Evolutionary conservation across 2,329 filamentous ascomycete species (phyloP).

Genomic region (Trichoderma polysporum): DNA sequence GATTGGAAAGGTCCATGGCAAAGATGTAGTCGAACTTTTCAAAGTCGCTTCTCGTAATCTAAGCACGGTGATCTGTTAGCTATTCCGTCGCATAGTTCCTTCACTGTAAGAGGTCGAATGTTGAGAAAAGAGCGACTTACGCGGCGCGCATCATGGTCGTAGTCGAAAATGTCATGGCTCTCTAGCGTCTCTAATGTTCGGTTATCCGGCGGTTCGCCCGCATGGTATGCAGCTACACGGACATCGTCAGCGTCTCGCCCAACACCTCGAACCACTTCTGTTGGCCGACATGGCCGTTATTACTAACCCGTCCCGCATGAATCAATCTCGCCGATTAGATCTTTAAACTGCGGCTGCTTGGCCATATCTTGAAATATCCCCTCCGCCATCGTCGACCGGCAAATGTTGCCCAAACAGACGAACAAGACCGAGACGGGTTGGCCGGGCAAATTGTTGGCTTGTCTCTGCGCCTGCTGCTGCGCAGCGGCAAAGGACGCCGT

Average conservation of each 20-base stretch:
- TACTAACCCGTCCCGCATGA: conserved; percentile 75
- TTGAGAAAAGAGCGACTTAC: conserved; percentile 43
- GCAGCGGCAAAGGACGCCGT: not conserved
- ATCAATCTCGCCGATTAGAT: conserved; percentile 68
- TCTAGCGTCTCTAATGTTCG: conserved; percentile 79
- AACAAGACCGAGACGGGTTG: conserved; percentile 73
- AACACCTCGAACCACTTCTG: not conserved
- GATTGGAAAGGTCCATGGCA: conserved; percentile 87
- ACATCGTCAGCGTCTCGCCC: not conserved
- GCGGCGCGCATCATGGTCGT: conserved; percentile 74
- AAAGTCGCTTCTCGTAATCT: conserved; percentile 69
- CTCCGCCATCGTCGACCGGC: conserved; percentile 91
- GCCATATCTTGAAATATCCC: conserved; percentile 79
- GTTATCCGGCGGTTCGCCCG: conserved; percentile 71
- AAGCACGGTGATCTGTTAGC: not conserved
- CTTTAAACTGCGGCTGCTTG: conserved; percentile 58
- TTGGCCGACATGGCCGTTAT: not conserved
- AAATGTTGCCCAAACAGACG: conserved; percentile 97
- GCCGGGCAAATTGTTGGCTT: conserved; percentile 36
- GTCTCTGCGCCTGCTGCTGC: conserved; percentile 11
- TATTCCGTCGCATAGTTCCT: not conserved
- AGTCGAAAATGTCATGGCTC: conserved; percentile 72
- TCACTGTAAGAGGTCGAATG: not conserved
- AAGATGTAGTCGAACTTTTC: conserved; percentile 87
- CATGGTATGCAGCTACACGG: conserved; percentile 71